Evolutionary conservation across 225 moss, liverwort and hornwort species (phyloP), one percentile per base, ranked within the genome.

Genomic region (Anthoceros angustus): DNA sequence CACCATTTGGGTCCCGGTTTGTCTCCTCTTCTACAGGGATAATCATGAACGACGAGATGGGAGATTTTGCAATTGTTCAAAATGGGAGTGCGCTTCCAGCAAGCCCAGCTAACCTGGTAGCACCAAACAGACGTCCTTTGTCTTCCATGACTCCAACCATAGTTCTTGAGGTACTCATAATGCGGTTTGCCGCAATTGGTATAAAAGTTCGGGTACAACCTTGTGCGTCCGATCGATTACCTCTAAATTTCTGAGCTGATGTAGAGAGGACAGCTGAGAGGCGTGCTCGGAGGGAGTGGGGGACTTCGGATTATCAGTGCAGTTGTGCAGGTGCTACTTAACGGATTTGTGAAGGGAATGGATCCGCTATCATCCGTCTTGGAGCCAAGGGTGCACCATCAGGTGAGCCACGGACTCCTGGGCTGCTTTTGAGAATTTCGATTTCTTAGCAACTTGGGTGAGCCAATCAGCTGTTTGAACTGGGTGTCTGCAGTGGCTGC

Each of bases 141-240:
- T 94, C 90, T 32, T 86, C 93, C 46, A 94, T 94, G 93, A 72
- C 77, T 64, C 90, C 93, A 3, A 86, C 86, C 40, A 87, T 94
- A 0, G 66, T 94, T 40, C 73, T 90, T 61, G 71, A 92, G 86
- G 91, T 86, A 64, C 8, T 62, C 25, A 10, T 39, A 66, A 39
- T 12, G 1, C 32, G 32, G 32, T 32, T 32, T 32, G 32, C 32
- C 1, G 32, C 32, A 39, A 50, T 9, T 25, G 9, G 6, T 11
- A 15, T 38, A 40, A 42, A 61, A 9, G 7, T 3, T 55, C 26
- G 45, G 43, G 16, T 16, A 6, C 45, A 16, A 10, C 45, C 12
- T 46, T 10, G 16, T 46, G 45, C 45, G 45, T 46, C 9, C 61
- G 12, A 62, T 32, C 26, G 4, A 1, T 32, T 4, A 32, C 32